Evolutionary conservation across 805 yeast genomes (phyloP), one percentile per base, ranked within the genome.

Genomic region (Lipomyces starkeyi): DNA sequence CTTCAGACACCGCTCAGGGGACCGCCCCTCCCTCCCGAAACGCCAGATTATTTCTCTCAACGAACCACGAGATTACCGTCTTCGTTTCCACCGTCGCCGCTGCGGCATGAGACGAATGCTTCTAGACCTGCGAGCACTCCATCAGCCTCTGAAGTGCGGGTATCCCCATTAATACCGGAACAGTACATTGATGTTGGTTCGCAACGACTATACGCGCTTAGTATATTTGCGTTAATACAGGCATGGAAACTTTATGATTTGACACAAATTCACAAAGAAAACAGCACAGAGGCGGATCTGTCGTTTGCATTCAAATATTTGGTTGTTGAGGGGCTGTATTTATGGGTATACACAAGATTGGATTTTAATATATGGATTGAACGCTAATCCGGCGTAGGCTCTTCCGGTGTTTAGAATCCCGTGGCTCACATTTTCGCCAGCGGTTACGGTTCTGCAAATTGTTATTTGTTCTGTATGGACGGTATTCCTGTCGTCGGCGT

Each of bases 171-270:
- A 20, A 87, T 94, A 55, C 91, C 97, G 0, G 83, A 86, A 17
- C 79, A 83, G 6, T 80, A 88, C 1, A 76, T 93, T 32, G 97
- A 92, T 71, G 85, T 86, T 5, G 91, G 91, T 1, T 86, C 91
- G 14, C 99, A 94, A 77, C 81, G 97, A 68, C 78, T 87, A 47
- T 83, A 91, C 64, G 83, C 87, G 2, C 77, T 88, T n/a, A 85
- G 91, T 0, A 69, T 91, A 11, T 91, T 92, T 75, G 80, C 85
- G 1, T 81, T 90, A 43, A 82, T 94, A n/a, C 98, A 93, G 78
- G 86, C 91, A n/a, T 90, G 90, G 86, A 94, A 95, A 76, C 65
- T 91, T 0, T 91, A 90, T 73, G 97, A 91, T 76, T 78, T 91
- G 55, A 79, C 88, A 43, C 76, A 87, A 27, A 78, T 91, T 66